These are phyloP conservation scores for Arbutus unedo DNA, from an alignment of 148 eudicot species.

Conservation along the genomic window DNA sequence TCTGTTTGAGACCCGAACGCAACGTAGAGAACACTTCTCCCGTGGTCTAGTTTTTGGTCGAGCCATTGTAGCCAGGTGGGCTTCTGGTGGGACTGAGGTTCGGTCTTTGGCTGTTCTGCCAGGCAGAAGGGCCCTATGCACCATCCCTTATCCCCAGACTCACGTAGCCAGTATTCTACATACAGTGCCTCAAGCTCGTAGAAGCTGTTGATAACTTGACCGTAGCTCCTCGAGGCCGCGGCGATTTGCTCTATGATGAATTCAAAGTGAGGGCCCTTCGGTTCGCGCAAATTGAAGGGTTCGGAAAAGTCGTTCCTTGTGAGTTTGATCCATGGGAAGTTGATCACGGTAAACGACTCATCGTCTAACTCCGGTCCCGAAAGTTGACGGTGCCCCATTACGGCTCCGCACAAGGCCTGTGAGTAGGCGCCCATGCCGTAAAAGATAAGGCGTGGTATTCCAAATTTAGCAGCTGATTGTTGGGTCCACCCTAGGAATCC, in stretches of 20 bases:
- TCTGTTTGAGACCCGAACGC: constrained; percentile 79
- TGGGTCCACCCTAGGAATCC: constrained; percentile 66
- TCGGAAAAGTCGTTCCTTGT: constrained; percentile 42
- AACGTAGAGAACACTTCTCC: constrained; percentile 41
- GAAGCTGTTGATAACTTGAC: constrained; percentile 48
- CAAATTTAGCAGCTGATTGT: constrained; percentile 39
- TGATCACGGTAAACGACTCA: constrained; percentile 31
- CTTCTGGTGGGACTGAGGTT: constrained; percentile 5
- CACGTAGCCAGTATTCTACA: constrained; percentile 31
- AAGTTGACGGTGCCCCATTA: neutral
- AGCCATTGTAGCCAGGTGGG: constrained; percentile 55
- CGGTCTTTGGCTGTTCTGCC: constrained; percentile 16
- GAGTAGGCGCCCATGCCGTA: constrained; percentile 46
- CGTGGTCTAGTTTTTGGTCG: constrained; percentile 33
- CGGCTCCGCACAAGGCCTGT: neutral
- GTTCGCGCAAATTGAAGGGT: constrained; percentile 27
- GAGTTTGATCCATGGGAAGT: constrained; percentile 51
- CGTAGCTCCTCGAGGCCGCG: constrained; percentile 34
- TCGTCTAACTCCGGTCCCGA: constrained; percentile 29
- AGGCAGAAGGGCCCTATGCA: constrained; percentile 65
- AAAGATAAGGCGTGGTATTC: constrained; percentile 44
- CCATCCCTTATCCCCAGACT: constrained; percentile 35
- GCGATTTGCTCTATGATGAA: constrained; percentile 21
- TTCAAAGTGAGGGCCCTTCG: constrained; percentile 40
- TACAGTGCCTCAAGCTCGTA: constrained; percentile 48